Evolutionary conservation across 176 grass and related monocot genomes (phyloP).

Genomic region (Bothriochloa decipiens): DNA sequence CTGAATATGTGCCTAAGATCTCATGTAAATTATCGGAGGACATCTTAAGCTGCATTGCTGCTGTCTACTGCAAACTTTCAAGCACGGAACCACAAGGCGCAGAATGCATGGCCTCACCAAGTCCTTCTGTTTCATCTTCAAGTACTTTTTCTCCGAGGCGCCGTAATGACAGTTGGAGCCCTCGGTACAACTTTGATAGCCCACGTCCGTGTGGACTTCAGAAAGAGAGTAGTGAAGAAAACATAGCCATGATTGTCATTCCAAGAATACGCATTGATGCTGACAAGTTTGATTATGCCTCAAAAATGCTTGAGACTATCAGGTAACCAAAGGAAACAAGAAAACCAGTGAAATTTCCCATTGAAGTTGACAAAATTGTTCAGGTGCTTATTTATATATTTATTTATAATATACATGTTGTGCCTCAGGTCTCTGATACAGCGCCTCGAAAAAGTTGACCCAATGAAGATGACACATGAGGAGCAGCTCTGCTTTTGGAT

Average conservation of each 20-base stretch:
- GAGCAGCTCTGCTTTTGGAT: slow-evolving; percentile 90
- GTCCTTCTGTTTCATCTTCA: slow-evolving; percentile 69
- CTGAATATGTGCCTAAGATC: slow-evolving; percentile 69
- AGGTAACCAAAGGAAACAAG: slow-evolving; percentile 55
- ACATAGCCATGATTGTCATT: slow-evolving; percentile 64
- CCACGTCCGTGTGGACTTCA: slow-evolving; percentile 43
- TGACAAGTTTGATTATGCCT: slow-evolving; percentile 84
- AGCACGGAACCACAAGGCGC: slow-evolving; percentile 42
- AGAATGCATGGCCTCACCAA: slow-evolving; percentile 48
- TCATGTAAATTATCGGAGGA: slow-evolving; percentile 91
- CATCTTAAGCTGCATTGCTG: slow-evolving; percentile 77
- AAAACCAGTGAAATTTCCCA: not conserved
- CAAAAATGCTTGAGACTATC: slow-evolving; percentile 83
- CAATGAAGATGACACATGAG: slow-evolving; percentile 72
- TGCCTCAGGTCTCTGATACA: slow-evolving; percentile 66
- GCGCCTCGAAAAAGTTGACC: slow-evolving; percentile 72
- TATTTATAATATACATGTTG: slow-evolving; percentile 21
- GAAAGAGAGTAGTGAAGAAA: slow-evolving; percentile 54
- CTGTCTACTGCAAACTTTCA: slow-evolving; percentile 81
- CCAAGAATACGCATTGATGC: slow-evolving; percentile 79
- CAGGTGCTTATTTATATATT: slow-evolving; percentile 34
- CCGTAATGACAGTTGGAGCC: slow-evolving; percentile 66
- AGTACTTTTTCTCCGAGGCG: slow-evolving; percentile 69
- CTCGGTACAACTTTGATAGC: slow-evolving; percentile 56
- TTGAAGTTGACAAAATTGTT: not conserved